A percentile compares a stretch with the other conserved stretches of the same genome.
These are phyloP conservation scores for Syzygium malaccense DNA, from an alignment of 441 rosid species.

Conservation along the genomic window DNA sequence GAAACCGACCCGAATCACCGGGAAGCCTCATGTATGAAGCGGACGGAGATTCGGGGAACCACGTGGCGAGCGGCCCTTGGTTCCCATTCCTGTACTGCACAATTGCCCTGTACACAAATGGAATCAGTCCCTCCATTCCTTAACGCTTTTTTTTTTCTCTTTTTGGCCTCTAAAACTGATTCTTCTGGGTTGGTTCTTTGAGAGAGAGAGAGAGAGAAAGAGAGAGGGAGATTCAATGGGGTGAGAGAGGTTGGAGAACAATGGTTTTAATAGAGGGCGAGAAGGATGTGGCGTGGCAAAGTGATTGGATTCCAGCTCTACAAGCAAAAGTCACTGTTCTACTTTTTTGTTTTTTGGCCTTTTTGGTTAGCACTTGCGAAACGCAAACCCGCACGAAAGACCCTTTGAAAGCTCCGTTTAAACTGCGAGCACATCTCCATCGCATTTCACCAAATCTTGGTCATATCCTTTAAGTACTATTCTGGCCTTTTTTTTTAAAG, in stretches of 20 bases:
- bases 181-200: background rate
- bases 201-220: background rate
- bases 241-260: background rate
- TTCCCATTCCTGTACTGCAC: background rate
- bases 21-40: conserved; percentile 73
- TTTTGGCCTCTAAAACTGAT: background rate
- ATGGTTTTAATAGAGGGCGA: background rate
- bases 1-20: conserved; percentile 66
- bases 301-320: background rate
- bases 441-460: background rate
- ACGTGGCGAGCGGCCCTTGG: conserved; percentile 23
- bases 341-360: background rate
- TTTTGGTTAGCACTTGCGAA: background rate
- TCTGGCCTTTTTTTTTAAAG: background rate
- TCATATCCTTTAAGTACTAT: background rate
- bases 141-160: background rate
- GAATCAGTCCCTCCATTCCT: conserved; percentile 5
- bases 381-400: background rate
- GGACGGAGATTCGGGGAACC: conserved; percentile 46
- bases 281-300: background rate
- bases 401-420: background rate
- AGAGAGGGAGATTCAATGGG: background rate
- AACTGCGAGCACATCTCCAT: background rate
- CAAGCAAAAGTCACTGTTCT: background rate
- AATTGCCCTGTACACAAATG: background rate